Conservation (phyloP, 805 yeast species). For the Candida multigemmis region DNA sequence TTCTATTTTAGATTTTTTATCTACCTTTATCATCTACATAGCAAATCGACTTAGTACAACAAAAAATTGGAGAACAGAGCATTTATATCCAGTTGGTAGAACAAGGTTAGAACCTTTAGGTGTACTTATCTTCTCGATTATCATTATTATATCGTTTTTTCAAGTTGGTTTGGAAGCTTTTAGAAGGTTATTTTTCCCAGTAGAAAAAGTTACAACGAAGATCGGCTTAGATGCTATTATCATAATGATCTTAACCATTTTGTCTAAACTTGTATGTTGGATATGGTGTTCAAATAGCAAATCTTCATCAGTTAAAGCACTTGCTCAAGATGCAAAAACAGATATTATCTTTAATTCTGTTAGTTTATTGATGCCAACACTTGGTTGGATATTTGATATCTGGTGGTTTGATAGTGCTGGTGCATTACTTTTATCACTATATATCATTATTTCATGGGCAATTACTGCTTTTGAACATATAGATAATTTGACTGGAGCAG, state of each 20-base stretch:
- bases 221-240: slow-evolving; percentile 41
- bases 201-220: slow-evolving; percentile 30
- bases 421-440: slow-evolving; percentile 53
- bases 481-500: slow-evolving; percentile 65
- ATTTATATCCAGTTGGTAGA: slow-evolving; percentile 60
- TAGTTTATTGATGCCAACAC: slow-evolving; percentile 60
- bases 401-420: slow-evolving; percentile 78
- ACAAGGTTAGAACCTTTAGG: slow-evolving; percentile 73
- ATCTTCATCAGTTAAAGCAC: slow-evolving; percentile 65
- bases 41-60: slow-evolving; percentile 43
- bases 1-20: slow-evolving; percentile 63
- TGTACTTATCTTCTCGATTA: slow-evolving; percentile 60
- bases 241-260: slow-evolving; percentile 58
- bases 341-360: slow-evolving; percentile 68
- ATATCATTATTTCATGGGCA: slow-evolving; percentile 59
- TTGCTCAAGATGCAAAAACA: slow-evolving; percentile 76
- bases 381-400: slow-evolving; percentile 40
- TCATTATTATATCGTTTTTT: slow-evolving; percentile 61
- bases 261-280: slow-evolving; percentile 53
- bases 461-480: slow-evolving; percentile 62
- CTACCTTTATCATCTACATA: slow-evolving; percentile 62
- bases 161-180: slow-evolving; percentile 65
- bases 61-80: slow-evolving; percentile 35
- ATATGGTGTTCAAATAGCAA: slow-evolving; percentile 50
- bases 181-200: slow-evolving; percentile 30